A percentile compares a stretch with the other conserved stretches of the same genome.
phyloP scores from a whole-genome alignment of 768 basidiomycete genomes.

The Hysterangium stoloniferum region DNA sequence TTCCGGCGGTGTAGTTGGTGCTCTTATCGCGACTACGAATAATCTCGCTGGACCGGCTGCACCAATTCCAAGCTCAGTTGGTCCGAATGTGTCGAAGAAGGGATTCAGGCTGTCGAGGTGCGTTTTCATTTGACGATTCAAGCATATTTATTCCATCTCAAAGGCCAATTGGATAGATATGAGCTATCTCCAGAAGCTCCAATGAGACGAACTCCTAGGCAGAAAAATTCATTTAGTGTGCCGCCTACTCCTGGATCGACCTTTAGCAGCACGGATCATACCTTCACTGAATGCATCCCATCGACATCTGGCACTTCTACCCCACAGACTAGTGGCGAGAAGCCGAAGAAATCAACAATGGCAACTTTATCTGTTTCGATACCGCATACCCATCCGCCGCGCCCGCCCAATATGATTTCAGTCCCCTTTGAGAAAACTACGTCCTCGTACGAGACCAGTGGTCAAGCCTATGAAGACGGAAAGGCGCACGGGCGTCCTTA shows the following conservation, averaged over 20 bases:
- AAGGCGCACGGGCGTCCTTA: constrained; percentile 25
- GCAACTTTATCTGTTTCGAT: not conserved
- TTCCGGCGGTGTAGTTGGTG: constrained; percentile 58
- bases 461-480: constrained; percentile 16
- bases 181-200: not conserved
- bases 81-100: constrained; percentile 51
- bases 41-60: constrained; percentile 56
- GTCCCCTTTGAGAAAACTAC: not conserved
- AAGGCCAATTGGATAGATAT: not conserved
- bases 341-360: not conserved
- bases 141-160: not conserved
- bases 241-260: no score
- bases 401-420: no score
- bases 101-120: constrained; percentile 59
- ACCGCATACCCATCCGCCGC: not conserved
- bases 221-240: no score
- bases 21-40: constrained; percentile 63
- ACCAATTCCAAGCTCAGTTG: constrained; percentile 40
- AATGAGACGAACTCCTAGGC: no score
- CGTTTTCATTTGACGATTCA: constrained; percentile 19
- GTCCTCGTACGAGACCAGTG: constrained; percentile 17
- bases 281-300: no score
- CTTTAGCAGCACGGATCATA: no score
- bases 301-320: not conserved
- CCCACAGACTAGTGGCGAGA: not conserved